phyloP scores from a whole-genome alignment of 164 flowering plant genomes.

The Echeveria elegans region DNA sequence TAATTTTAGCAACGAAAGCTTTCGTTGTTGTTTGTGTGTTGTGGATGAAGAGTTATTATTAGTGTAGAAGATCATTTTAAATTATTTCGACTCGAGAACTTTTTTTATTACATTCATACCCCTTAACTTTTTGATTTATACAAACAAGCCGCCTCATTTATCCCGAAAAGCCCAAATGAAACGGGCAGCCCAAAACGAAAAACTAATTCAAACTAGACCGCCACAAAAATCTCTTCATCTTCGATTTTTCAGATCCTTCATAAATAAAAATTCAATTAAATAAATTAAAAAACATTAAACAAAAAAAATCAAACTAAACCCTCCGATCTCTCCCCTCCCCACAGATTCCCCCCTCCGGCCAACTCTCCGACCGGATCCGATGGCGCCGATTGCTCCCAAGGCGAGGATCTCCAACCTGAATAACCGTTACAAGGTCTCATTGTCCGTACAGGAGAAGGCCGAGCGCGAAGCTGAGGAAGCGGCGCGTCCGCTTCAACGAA shows the following conservation, averaged over 20 bases:
- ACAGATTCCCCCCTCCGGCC: too few species aligned
- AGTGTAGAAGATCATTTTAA: too few species aligned
- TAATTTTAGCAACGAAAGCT: too few species aligned
- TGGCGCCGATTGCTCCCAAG: slow-evolving; percentile 4
- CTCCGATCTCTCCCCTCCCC: neutral
- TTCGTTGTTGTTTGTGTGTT: too few species aligned
- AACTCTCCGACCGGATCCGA: too few species aligned
- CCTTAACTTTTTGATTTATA: too few species aligned
- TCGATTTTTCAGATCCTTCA: too few species aligned
- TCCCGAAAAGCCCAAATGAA: neutral
- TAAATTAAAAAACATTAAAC: too few species aligned
- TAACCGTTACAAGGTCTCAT: neutral
- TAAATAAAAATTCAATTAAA: neutral
- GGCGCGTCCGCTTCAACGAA: slow-evolving; percentile 4
- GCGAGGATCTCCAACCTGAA: slow-evolving; percentile 1
- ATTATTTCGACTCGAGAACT: too few species aligned
- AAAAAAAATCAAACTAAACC: neutral
- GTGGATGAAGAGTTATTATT: too few species aligned
- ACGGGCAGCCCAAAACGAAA: neutral
- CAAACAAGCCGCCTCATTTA: too few species aligned
- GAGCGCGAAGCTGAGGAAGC: slow-evolving; percentile 8
- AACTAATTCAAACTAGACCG: neutral
- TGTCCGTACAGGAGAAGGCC: slow-evolving; percentile 6
- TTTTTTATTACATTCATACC: too few species aligned
- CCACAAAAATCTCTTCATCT: neutral